A percentile compares a stretch with the other conserved stretches of the same genome.
phyloP scores from a whole-genome alignment of 2,329 filamentous ascomycete genomes.

The Fusarium oxysporum region DNA sequence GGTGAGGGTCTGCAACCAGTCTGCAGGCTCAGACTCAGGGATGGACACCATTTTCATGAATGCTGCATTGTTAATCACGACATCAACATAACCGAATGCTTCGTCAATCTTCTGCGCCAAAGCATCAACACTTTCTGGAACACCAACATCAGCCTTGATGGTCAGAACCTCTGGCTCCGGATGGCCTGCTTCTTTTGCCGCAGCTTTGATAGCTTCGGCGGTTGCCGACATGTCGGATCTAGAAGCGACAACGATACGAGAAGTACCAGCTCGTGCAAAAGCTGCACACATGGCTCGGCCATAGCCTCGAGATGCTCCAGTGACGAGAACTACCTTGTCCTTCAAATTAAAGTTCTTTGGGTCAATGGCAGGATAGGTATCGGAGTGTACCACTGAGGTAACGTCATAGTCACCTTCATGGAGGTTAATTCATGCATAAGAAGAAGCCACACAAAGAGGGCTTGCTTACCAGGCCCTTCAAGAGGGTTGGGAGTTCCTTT shows the following conservation, averaged over 20 bases:
- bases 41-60: conserved; percentile 17
- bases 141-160: conserved; percentile 8
- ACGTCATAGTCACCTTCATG: conserved; percentile 8
- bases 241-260: neutral
- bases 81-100: neutral
- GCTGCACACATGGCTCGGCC: conserved; percentile 13
- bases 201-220: neutral
- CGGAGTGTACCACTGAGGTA: conserved; percentile 1
- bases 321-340: conserved; percentile 9
- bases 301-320: conserved; percentile 18
- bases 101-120: neutral
- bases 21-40: conserved; percentile 6
- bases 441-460: accelerated
- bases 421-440: neutral
- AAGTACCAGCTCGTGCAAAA: conserved; percentile 6
- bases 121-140: conserved; percentile 8
- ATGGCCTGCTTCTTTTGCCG: neutral
- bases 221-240: conserved; percentile 11
- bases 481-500: conserved; percentile 14
- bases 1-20: conserved; percentile 6
- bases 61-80: conserved; percentile 21
- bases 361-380: conserved; percentile 14
- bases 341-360: conserved; percentile 3
- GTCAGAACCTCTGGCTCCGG: neutral
- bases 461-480: conserved; percentile 7